These are phyloP conservation scores for Amoebophrya sp. DNA, from an alignment of 169 alveolate genomes.

Conservation along the genomic window DNA sequence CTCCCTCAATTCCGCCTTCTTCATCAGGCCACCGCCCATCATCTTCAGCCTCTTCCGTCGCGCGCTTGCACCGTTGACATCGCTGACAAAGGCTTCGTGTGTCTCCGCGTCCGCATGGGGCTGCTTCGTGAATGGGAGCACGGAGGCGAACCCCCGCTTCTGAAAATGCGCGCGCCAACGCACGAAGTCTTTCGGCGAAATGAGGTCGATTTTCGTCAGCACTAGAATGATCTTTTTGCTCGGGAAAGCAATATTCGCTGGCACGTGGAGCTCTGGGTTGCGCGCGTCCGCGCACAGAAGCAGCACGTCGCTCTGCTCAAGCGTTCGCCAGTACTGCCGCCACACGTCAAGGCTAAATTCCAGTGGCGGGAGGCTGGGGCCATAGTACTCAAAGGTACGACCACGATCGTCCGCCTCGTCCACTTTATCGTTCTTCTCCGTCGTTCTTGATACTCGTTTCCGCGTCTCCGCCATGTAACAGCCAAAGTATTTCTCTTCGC, in stretches of 20 bases:
- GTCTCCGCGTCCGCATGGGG: background rate
- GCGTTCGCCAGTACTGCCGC: background rate
- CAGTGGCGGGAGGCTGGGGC: background rate
- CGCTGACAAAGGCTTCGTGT: background rate
- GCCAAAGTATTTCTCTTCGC: background rate
- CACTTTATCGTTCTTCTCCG: background rate
- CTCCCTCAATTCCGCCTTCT: background rate
- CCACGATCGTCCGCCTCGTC: too few relatives aligned
- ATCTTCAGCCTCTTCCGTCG: background rate
- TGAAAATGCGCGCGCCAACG: background rate
- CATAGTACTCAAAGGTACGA: too few relatives aligned
- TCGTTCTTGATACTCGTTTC: too few relatives aligned
- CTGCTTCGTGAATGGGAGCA: background rate
- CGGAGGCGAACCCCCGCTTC: background rate
- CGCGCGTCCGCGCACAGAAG: background rate
- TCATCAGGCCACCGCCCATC: background rate
- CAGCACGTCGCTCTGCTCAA: background rate
- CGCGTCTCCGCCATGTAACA: too few relatives aligned
- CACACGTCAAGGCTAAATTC: background rate
- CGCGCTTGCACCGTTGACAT: background rate
- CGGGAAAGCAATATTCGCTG: background rate
- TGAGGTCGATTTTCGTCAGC: background rate
- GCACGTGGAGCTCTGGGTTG: background rate
- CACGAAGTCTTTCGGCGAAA: background rate
- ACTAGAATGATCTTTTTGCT: background rate